phyloP scores from a whole-genome alignment of 257 asterid species.

The Fraxinus quadrangulata region DNA sequence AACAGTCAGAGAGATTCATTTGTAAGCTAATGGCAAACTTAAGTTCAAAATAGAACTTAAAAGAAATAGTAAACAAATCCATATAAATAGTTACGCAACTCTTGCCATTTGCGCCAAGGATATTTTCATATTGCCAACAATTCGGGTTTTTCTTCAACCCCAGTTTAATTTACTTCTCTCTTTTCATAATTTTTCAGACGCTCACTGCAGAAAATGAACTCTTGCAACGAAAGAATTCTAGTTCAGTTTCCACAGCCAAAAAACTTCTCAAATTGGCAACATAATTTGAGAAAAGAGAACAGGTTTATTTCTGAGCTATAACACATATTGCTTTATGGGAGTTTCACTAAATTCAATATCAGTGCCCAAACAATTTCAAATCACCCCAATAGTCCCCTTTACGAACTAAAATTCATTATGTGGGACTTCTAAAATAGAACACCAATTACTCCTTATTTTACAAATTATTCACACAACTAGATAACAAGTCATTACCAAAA shows the following conservation, averaged over 20 bases:
- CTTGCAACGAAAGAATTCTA: not conserved
- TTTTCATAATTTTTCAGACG: not conserved
- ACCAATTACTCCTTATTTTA: not conserved
- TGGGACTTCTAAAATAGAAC: not conserved
- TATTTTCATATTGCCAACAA: not conserved
- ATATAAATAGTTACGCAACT: not conserved
- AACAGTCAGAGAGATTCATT: too few relatives aligned
- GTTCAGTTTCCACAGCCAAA: not conserved
- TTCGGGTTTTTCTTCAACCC: not conserved
- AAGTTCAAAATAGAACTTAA: not conserved
- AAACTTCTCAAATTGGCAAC: not conserved
- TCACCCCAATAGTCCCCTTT: not conserved
- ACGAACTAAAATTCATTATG: not conserved
- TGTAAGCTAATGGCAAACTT: not conserved
- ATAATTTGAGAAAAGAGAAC: not conserved
- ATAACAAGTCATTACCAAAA: not conserved
- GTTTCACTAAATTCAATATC: not conserved
- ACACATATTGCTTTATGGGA: not conserved
- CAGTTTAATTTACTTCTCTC: not conserved
- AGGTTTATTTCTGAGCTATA: not conserved
- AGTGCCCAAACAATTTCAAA: not conserved
- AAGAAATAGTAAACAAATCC: not conserved
- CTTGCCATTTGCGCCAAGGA: not conserved
- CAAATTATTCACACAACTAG: not conserved
- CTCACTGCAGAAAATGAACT: not conserved